Conservation (phyloP, 2,329 filamentous ascomycete genomes). For the Elsinoe fawcettii region DNA sequence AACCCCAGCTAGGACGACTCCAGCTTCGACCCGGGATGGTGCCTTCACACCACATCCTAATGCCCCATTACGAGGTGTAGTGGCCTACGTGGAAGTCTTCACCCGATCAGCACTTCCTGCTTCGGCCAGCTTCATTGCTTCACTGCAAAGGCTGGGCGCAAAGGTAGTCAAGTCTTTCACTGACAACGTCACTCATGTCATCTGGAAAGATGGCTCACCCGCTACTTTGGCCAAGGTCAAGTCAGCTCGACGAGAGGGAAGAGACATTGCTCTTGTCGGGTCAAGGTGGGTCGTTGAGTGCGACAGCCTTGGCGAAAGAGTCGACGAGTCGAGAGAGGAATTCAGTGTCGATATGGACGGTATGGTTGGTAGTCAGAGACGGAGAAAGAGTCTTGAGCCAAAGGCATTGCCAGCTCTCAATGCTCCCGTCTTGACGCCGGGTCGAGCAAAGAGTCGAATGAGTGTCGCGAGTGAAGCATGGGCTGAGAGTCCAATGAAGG, state of each 20-base stretch:
- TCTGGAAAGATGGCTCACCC: constrained; percentile 33
- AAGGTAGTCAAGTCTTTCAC: constrained; percentile 30
- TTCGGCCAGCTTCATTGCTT: constrained; percentile 28
- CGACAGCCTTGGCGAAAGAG: constrained; percentile 25
- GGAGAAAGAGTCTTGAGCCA: constrained; percentile 33
- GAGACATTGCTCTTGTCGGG: constrained; percentile 30
- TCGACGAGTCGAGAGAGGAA: constrained; percentile 27
- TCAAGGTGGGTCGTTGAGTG: constrained; percentile 33
- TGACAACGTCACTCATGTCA: constrained; percentile 31
- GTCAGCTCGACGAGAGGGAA: constrained; percentile 28
- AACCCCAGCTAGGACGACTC: constrained; percentile 27
- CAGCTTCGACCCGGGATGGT: constrained; percentile 24
- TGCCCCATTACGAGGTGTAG: constrained; percentile 27
- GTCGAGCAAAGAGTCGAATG: constrained; percentile 23
- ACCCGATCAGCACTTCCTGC: constrained; percentile 31
- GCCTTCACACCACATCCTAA: constrained; percentile 32
- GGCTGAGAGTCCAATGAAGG: constrained; percentile 18
- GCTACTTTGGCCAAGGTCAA: constrained; percentile 28
- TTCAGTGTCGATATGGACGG: constrained; percentile 30
- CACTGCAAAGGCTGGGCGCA: constrained; percentile 30
- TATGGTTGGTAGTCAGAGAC: constrained; percentile 25
- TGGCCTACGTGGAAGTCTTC: constrained; percentile 31
- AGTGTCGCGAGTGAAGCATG: constrained; percentile 17
- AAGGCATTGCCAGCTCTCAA: constrained; percentile 25
- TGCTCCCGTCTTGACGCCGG: constrained; percentile 29